Base-by-base conservation (phyloP, 768 basidiomycete species). In the Suillus cothurnatus region DNA sequence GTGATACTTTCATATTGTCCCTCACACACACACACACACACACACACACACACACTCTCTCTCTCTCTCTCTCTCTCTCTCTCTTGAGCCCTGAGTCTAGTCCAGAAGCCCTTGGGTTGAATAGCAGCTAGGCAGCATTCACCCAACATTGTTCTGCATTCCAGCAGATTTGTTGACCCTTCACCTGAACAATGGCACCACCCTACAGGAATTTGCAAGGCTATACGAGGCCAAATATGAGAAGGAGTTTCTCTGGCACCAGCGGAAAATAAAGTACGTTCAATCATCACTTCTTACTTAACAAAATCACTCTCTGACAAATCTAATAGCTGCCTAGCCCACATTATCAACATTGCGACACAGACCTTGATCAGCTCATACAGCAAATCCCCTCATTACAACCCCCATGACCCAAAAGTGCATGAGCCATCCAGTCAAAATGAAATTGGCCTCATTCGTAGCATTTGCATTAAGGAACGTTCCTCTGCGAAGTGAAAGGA, bases 281-380 rank as follows among this genome's bases (percentile, higher is more conserved):
- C n/a, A 1, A 12, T 23, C 4, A 23, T 47, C 47, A 47, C 11
- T 26, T 63, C 75, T 61, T 41, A 68, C 1, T 61, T 43, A 41
- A 19, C 6, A 15, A 15, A 39, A 39, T 41, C 17, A 6, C 15
- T 41, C 7, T 8, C 0, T 41, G 19, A 41, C 41, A 41, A 19
- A 1, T 2, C 6, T 4, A 41, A n/a, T 19, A 76, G 74, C 15
- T 79, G 78, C 61, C 67, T 76, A 34, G 76, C 72, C 0, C 77
- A 77, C 62, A 61, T 77, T 21, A 73, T 79, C 61, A 77, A 79
- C 64, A 69, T 79, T 19, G 75, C 73, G 0, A 79, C 74, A 1
- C 76, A 79, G 57, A 72, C 72, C 3, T 36, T 79, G 3, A 62
- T 79, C 31, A 64, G 62, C 3, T 70, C 72, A 0, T 70, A 77